Conservation (phyloP, 169 alveolate species). For the Eimeria mitis region DNA sequence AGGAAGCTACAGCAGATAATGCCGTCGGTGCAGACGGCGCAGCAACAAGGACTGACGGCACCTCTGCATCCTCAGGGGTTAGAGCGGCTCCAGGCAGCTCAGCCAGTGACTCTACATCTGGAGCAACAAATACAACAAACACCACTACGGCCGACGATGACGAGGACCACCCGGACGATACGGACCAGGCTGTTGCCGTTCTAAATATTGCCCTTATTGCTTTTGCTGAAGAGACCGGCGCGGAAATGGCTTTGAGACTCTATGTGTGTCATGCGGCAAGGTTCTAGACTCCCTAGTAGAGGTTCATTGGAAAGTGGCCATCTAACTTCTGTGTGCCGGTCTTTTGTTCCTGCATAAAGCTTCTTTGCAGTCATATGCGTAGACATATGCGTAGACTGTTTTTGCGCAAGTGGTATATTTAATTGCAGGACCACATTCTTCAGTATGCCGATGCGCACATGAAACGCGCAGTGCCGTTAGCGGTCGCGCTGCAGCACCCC, state of each 20-base stretch:
- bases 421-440: conserved; percentile 91
- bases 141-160: conserved; percentile 73
- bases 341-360: neutral
- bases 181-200: conserved; percentile 79
- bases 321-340: neutral
- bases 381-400: neutral
- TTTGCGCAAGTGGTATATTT: neutral
- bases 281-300: neutral
- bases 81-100: conserved; percentile 72
- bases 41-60: conserved; percentile 6
- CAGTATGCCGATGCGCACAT: conserved; percentile 95
- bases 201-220: conserved; percentile 79
- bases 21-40: conserved; percentile 19
- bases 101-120: conserved; percentile 37
- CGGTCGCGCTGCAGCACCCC: conserved; percentile 97
- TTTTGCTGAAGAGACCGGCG: conserved; percentile 82
- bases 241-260: conserved; percentile 77
- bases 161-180: conserved; percentile 58
- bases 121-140: conserved; percentile 63
- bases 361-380: neutral
- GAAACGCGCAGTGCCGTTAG: conserved; percentile 99
- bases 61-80: conserved; percentile 75
- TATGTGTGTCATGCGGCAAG: conserved; percentile 3
- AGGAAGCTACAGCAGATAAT: conserved; percentile 15
- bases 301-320: neutral